A percentile compares a stretch with the other conserved stretches of the same genome.
phyloP scores from a whole-genome alignment of 768 basidiomycete species.

The Boletellus emodensis region DNA sequence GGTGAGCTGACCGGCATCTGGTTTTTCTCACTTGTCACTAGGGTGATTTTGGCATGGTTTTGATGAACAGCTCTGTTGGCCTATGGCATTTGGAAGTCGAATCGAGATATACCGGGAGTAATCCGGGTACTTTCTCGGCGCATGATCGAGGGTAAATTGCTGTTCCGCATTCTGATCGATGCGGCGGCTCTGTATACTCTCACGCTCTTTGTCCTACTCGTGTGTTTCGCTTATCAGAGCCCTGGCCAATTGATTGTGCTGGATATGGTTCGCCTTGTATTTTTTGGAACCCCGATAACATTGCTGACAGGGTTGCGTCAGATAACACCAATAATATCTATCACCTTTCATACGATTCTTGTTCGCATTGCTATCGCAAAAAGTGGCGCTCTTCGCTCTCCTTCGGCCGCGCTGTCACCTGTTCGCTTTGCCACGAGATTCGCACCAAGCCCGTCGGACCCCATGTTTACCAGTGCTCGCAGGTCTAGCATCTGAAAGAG shows the following conservation, averaged over 20 bases:
- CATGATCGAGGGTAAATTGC: neutral
- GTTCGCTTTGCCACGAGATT: conserved; percentile 13
- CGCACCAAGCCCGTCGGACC: conserved; percentile 4
- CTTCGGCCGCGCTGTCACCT: conserved; percentile 5
- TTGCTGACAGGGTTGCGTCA: neutral
- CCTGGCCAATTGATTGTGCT: conserved; percentile 10
- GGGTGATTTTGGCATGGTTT: neutral
- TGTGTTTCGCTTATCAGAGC: conserved; percentile 9
- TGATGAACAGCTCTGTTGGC: conserved; percentile 9
- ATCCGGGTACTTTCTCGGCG: conserved; percentile 11
- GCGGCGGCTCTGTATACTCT: conserved; percentile 14
- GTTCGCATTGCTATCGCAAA: conserved; percentile 19
- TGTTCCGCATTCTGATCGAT: conserved; percentile 18
- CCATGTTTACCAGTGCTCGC: neutral
- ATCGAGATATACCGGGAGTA: conserved; percentile 5
- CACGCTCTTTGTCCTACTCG: conserved; percentile 10
- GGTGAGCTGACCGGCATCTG: conserved; percentile 1
- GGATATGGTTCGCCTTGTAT: conserved; percentile 17
- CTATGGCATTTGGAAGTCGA: conserved; percentile 15
- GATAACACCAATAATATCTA: conserved; percentile 21
- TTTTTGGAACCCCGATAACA: too few species aligned
- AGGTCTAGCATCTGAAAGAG: conserved; percentile 13
- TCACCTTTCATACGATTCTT: conserved; percentile 15
- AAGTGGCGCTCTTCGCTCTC: neutral
- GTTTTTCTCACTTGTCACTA: neutral